These are phyloP conservation scores for Dactylellina cionopaga DNA, from an alignment of 2,329 filamentous ascomycete genomes.

Conservation along the genomic window DNA sequence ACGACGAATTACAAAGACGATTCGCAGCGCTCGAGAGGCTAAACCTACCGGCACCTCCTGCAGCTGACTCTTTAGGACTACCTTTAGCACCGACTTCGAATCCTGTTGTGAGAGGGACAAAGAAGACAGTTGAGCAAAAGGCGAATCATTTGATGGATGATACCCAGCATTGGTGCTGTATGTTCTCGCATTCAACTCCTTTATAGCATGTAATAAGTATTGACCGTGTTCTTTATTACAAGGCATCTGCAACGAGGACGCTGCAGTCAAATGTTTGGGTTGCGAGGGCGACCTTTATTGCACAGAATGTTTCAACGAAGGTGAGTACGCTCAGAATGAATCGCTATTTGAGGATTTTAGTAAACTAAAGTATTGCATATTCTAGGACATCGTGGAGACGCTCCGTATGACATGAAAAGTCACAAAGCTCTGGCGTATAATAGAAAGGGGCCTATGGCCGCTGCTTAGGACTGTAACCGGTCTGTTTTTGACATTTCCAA, in stretches of 20 bases:
- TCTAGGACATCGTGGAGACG: slow-evolving; percentile 43
- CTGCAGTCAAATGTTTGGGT: slow-evolving; percentile 35
- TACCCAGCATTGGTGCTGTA: slow-evolving; percentile 51
- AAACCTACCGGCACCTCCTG: slow-evolving; percentile 20
- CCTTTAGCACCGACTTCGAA: slow-evolving; percentile 35
- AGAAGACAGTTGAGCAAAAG: slow-evolving; percentile 34
- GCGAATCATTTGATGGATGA: slow-evolving; percentile 48
- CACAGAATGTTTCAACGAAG: slow-evolving; percentile 44
- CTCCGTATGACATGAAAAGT: slow-evolving; percentile 33
- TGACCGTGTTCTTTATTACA: neutral
- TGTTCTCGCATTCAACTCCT: neutral
- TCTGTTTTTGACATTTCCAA: too few relatives aligned
- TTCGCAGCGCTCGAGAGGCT: slow-evolving; percentile 33
- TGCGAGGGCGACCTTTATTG: slow-evolving; percentile 50
- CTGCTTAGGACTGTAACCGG: neutral
- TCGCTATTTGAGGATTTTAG: too few relatives aligned
- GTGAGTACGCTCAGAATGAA: slow-evolving; percentile 6
- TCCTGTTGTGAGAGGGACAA: slow-evolving; percentile 18
- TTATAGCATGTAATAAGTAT: neutral
- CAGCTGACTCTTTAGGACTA: slow-evolving; percentile 20
- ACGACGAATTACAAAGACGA: slow-evolving; percentile 33
- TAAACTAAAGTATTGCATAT: too few relatives aligned
- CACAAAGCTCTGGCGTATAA: slow-evolving; percentile 45
- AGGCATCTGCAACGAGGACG: slow-evolving; percentile 52
- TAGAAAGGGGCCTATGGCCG: slow-evolving; percentile 17